Conservation (phyloP, 495 filamentous ascomycete species). For the Lindgomyces ingoldianus region DNA sequence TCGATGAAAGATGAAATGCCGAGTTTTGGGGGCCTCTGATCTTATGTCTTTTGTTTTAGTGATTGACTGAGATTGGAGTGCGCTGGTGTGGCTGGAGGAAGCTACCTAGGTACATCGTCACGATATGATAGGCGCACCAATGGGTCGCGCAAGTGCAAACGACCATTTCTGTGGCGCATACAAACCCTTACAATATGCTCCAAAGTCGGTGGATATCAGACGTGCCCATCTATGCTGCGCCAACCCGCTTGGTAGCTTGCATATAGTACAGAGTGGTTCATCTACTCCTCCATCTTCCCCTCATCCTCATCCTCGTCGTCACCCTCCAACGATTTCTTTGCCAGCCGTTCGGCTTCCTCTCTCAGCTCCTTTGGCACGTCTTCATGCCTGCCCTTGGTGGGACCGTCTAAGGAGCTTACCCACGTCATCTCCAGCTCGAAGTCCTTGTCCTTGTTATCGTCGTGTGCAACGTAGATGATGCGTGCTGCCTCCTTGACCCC, state of each 20-base stretch:
- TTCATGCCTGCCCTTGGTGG: slow-evolving; percentile 87
- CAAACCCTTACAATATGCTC: not conserved
- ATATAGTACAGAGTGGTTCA: slow-evolving; percentile 28
- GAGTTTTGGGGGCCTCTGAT: no score
- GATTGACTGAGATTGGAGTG: not conserved
- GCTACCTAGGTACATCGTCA: not conserved
- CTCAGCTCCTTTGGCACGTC: slow-evolving; percentile 85
- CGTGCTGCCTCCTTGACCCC: slow-evolving; percentile 94
- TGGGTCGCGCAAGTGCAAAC: not conserved
- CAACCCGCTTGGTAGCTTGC: slow-evolving; percentile 11
- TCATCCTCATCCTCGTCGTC: slow-evolving; percentile 49
- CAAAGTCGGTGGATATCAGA: slow-evolving; percentile 3
- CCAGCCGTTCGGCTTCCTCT: slow-evolving; percentile 79
- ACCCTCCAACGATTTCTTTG: slow-evolving; percentile 49
- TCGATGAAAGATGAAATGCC: slow-evolving; percentile 48
- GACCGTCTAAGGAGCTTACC: slow-evolving; percentile 78
- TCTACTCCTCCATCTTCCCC: slow-evolving; percentile 47
- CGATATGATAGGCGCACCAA: not conserved
- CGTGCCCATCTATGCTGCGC: slow-evolving; percentile 27
- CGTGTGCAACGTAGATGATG: slow-evolving; percentile 95
- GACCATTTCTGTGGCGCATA: not conserved
- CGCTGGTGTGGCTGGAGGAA: not conserved
- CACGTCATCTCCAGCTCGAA: slow-evolving; percentile 99
- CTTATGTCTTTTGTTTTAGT: not conserved
- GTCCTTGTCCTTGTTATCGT: slow-evolving; percentile 97